Evolutionary conservation across 768 basidiomycete species (phyloP).

Genomic region (Pisolithus tinctorius): DNA sequence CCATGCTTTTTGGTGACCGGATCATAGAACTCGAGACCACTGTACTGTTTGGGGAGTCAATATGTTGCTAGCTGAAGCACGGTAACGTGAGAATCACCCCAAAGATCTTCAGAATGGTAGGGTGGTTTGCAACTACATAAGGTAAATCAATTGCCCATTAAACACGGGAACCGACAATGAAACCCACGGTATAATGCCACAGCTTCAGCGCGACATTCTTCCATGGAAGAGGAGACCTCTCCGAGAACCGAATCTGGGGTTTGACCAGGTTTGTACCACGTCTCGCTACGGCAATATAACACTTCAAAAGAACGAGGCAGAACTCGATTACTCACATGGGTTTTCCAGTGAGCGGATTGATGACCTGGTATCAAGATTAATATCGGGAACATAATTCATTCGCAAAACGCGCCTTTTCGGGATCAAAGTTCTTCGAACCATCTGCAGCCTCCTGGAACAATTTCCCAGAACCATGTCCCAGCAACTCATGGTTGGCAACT

Average conservation of each 20-base stretch:
- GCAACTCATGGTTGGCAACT: slow-evolving; percentile 85
- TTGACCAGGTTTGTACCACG: slow-evolving; percentile 88
- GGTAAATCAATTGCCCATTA: neutral
- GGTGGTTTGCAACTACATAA: slow-evolving; percentile 59
- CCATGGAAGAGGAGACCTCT: slow-evolving; percentile 85
- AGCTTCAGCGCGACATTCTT: slow-evolving; percentile 89
- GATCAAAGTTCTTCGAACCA: slow-evolving; percentile 79
- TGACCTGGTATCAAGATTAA: slow-evolving; percentile 40
- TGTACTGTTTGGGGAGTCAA: slow-evolving; percentile 41
- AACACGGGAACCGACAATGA: neutral
- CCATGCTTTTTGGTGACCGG: slow-evolving; percentile 77
- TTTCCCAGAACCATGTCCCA: slow-evolving; percentile 84
- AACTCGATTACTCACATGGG: slow-evolving; percentile 44
- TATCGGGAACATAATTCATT: neutral
- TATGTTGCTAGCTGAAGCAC: neutral
- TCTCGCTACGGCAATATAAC: slow-evolving; percentile 37
- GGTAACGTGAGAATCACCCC: slow-evolving; percentile 38
- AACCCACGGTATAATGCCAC: slow-evolving; percentile 73
- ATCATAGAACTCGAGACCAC: slow-evolving; percentile 79
- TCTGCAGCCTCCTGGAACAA: slow-evolving; percentile 70
- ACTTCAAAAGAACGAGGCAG: neutral
- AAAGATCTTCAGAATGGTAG: slow-evolving; percentile 75
- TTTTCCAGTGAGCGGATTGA: slow-evolving; percentile 76
- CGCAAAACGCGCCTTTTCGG: slow-evolving; percentile 39
- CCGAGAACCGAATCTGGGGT: slow-evolving; percentile 78